phyloP scores from a whole-genome alignment of 768 basidiomycete genomes.

The Tricholomella constricta region DNA sequence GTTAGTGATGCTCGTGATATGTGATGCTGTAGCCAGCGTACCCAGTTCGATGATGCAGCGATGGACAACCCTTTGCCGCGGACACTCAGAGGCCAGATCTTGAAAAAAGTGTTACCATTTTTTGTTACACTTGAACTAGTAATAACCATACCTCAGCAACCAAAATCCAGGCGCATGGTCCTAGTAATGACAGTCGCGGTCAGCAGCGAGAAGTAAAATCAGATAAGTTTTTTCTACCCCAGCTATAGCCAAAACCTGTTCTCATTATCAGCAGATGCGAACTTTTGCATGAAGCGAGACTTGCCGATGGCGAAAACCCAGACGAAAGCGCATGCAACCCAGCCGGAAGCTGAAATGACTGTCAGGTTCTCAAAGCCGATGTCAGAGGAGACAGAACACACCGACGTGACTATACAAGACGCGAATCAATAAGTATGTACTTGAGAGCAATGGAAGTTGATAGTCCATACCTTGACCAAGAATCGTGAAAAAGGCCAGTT shows the following conservation, averaged over 20 bases:
- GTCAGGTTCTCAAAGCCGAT: not conserved
- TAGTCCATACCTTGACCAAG: slow-evolving; percentile 49
- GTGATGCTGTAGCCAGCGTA: slow-evolving; percentile 24
- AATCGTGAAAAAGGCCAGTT: slow-evolving; percentile 55
- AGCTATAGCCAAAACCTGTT: slow-evolving; percentile 69
- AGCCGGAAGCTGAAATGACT: slow-evolving; percentile 57
- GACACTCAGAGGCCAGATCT: slow-evolving; percentile 71
- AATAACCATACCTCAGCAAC: slow-evolving; percentile 53
- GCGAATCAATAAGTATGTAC: slow-evolving; percentile 9
- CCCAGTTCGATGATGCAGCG: slow-evolving; percentile 77
- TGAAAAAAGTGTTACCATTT: not conserved
- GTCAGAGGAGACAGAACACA: slow-evolving; percentile 2
- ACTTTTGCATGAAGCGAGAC: slow-evolving; percentile 9
- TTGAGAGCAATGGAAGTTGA: not conserved
- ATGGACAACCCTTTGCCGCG: slow-evolving; percentile 78
- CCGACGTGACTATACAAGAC: slow-evolving; percentile 32
- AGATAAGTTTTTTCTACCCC: slow-evolving; percentile 47
- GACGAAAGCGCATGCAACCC: slow-evolving; percentile 68
- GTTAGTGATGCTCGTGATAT: not conserved
- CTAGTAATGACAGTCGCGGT: slow-evolving; percentile 20
- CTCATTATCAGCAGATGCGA: not conserved
- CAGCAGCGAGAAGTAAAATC: not conserved
- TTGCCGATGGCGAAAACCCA: slow-evolving; percentile 74
- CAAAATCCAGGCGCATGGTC: slow-evolving; percentile 76
- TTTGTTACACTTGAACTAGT: not conserved